phyloP scores from a whole-genome alignment of 164 flowering plant genomes.

The Dillenia suffruticosa region DNA sequence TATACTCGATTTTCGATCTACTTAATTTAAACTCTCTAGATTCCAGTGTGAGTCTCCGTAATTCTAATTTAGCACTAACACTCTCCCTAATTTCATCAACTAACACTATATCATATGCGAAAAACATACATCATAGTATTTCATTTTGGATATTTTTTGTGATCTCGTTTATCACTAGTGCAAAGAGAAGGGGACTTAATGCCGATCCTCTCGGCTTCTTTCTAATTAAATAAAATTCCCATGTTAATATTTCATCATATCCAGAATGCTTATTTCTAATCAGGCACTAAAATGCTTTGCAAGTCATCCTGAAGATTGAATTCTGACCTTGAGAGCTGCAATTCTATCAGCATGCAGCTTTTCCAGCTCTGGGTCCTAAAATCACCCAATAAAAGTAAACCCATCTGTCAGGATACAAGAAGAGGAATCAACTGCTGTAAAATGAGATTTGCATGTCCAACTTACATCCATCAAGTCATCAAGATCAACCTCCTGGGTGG shows the following conservation, averaged over 20 bases:
- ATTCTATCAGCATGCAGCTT: slow-evolving; percentile 93
- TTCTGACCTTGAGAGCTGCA: slow-evolving; percentile 80
- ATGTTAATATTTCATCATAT: neutral
- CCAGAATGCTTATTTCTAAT: too few relatives aligned
- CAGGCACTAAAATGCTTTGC: too few relatives aligned
- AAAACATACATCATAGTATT: too few relatives aligned
- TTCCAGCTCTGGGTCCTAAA: slow-evolving; percentile 95
- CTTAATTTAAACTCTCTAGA: too few relatives aligned
- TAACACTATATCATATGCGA: too few relatives aligned
- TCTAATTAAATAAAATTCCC: slow-evolving; percentile 28
- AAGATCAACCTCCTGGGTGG: slow-evolving; percentile 72
- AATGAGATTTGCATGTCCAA: slow-evolving; percentile 3
- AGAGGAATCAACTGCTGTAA: neutral
- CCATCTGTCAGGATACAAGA: neutral
- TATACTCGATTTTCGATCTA: too few relatives aligned
- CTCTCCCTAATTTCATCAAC: too few relatives aligned
- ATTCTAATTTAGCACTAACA: too few relatives aligned
- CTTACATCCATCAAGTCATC: slow-evolving; percentile 94
- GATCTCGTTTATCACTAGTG: too few relatives aligned
- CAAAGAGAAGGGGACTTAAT: too few relatives aligned
- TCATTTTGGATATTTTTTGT: too few relatives aligned
- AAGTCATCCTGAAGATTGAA: neutral
- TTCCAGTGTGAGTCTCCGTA: too few relatives aligned
- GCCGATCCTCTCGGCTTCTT: slow-evolving; percentile 96
- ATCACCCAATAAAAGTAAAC: slow-evolving; percentile 5